Evolutionary conservation across 1,139 yeast species (phyloP), one percentile per base, ranked within the genome.

Genomic region (Geotrichum phurueaensis): DNA sequence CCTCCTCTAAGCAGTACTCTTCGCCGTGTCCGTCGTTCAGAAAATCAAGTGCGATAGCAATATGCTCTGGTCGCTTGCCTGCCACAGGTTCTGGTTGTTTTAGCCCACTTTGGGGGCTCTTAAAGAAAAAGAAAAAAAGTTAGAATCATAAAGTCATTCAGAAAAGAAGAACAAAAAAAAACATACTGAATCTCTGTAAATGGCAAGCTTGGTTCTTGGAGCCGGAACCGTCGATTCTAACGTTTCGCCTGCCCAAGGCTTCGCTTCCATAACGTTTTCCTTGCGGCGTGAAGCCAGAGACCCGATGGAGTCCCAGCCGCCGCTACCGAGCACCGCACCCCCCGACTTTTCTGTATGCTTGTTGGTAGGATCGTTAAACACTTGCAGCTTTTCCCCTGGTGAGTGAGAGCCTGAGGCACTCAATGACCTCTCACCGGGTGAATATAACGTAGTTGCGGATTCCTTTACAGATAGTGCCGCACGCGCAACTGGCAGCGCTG

Each of bases 181-280:
- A 64, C 67, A 54, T 59, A 63, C 66, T 22, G 66, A 58, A 64
- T 80, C 84, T 54, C 78, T 70, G 65, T 77, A 83, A 1, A 83
- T 25, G 78, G 68, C 60, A 68, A 60, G 75, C 79, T 29, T 72
- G 67, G 18, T 60, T 56, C 53, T 63, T 43, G 50, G 64, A 50
- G 63, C 50, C 69, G 73, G 67, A 10, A 36, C 56, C 5, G 54
- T 56, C 27, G 82, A 86, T 27, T 73, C 74, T 39, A 86, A 64
- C 0, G 76, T 77, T 68, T 87, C 87, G 0, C 94, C 95, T 0
- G 76, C 76, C 90, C 95, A 86, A 0, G 87, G 82, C n/a, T 75
- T 77, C 0, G 92, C 79, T 2, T 76, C 76, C 47, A 83, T 60
- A 0, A 73, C 74, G 67, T 90, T 90, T 70, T 90, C 97, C 70